phyloP scores from a whole-genome alignment of 768 basidiomycete genomes.

The Pulveroboletus ravenelii region DNA sequence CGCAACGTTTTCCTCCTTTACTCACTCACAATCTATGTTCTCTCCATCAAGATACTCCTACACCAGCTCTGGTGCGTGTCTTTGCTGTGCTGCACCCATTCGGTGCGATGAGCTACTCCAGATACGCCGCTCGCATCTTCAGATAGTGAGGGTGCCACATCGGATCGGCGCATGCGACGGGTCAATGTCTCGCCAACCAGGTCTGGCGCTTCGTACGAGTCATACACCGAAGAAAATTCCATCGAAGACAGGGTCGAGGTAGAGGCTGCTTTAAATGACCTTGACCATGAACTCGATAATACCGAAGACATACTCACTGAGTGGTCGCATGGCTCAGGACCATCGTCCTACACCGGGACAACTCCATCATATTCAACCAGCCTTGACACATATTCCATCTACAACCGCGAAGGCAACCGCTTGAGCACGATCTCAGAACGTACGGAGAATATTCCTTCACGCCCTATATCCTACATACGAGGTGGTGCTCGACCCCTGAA shows the following conservation, averaged over 20 bases:
- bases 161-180: constrained; percentile 47
- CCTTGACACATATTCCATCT: constrained; percentile 35
- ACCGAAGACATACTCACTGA: constrained; percentile 61
- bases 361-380: constrained; percentile 32
- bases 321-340: constrained; percentile 52
- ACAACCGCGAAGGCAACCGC: constrained; percentile 41
- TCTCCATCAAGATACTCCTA: constrained; percentile 61
- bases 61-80: constrained; percentile 47
- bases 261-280: constrained; percentile 58
- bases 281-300: constrained; percentile 64
- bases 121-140: constrained; percentile 47
- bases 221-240: constrained; percentile 56
- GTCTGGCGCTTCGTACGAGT: constrained; percentile 39
- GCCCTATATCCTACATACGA: constrained; percentile 48
- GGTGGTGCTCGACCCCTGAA: constrained; percentile 30
- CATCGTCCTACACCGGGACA: constrained; percentile 29
- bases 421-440: constrained; percentile 77
- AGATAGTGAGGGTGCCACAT: constrained; percentile 42
- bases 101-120: constrained; percentile 18
- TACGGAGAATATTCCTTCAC: constrained; percentile 61
- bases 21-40: constrained; percentile 48
- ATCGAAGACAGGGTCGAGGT: constrained; percentile 50
- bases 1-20: constrained; percentile 49
- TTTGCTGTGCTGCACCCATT: neutral
- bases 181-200: constrained; percentile 51